Percentiles rank a stretch among this genome's conserved stretches.
These are phyloP conservation scores for Nicotiana undulata DNA, from an alignment of 257 asterid species.

Conservation along the genomic window DNA sequence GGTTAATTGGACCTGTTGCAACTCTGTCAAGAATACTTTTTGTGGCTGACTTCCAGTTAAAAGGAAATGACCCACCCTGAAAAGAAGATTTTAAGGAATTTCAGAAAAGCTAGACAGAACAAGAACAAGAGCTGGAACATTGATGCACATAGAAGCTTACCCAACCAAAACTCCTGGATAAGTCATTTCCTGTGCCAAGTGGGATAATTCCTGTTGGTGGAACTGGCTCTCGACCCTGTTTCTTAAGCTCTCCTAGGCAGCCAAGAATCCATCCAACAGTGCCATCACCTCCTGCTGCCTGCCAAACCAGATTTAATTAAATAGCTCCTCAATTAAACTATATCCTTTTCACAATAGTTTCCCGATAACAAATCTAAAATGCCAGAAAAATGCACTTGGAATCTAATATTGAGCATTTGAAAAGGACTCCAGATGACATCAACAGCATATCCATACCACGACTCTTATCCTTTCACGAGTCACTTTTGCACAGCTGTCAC, in stretches of 20 bases:
- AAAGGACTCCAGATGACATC: not conserved
- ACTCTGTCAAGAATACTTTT: slow-evolving; percentile 78
- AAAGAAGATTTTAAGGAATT: slow-evolving; percentile 9
- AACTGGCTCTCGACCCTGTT: slow-evolving; percentile 54
- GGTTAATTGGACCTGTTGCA: slow-evolving; percentile 43
- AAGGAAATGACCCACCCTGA: slow-evolving; percentile 98
- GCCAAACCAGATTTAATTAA: slow-evolving; percentile 26
- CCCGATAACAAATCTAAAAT: not conserved
- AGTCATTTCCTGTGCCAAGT: slow-evolving; percentile 97
- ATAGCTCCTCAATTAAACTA: not conserved
- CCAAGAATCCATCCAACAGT: slow-evolving; percentile 99
- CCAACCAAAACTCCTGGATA: slow-evolving; percentile 96
- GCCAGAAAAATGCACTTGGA: not conserved
- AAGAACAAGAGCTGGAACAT: slow-evolving; percentile 9
- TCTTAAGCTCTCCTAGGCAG: slow-evolving; percentile 80
- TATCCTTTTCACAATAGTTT: not conserved
- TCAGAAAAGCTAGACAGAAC: not conserved
- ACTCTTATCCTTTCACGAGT: slow-evolving; percentile 82
- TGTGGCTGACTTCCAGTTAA: slow-evolving; percentile 81
- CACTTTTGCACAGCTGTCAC: slow-evolving; percentile 74
- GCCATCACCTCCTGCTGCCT: slow-evolving; percentile 99
- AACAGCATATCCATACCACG: slow-evolving; percentile 53
- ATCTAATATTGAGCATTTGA: not conserved
- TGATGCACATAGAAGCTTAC: slow-evolving; percentile 33
- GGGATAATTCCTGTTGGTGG: slow-evolving; percentile 87